Evolutionary conservation across 176 grass and related monocot genomes (phyloP).

Genomic region (Tillandsia leiboldiana): DNA sequence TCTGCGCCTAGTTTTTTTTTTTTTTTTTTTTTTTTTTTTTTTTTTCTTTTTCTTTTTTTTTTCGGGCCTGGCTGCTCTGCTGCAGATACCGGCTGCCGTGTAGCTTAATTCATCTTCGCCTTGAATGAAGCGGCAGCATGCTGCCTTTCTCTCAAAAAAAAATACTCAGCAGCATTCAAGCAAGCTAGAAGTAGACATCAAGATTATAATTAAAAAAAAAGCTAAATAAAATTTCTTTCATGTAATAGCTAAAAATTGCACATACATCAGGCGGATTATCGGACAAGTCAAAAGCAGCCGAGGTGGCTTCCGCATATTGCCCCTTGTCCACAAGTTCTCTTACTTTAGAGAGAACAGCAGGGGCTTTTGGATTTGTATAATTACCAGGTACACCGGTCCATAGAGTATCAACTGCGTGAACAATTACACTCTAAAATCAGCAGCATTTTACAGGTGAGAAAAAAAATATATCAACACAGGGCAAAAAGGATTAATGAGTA

Average conservation of each 20-base stretch:
- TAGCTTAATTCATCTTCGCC: too few relatives aligned
- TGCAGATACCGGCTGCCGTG: too few relatives aligned
- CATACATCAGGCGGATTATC: slow-evolving; percentile 52
- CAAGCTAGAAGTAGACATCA: background rate
- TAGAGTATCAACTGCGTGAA: slow-evolving; percentile 75
- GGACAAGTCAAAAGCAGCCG: slow-evolving; percentile 49
- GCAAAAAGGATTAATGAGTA: background rate
- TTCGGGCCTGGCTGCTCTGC: too few relatives aligned
- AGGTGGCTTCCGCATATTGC: slow-evolving; percentile 55
- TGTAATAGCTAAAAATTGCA: slow-evolving; percentile 8
- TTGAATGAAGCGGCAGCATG: too few relatives aligned
- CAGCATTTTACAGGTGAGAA: background rate
- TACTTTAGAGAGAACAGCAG: slow-evolving; percentile 61
- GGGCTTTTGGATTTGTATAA: slow-evolving; percentile 67
- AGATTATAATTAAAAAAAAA: background rate
- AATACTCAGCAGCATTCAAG: background rate
- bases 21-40: too few relatives aligned
- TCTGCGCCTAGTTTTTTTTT: too few relatives aligned
- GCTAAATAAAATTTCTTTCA: background rate
- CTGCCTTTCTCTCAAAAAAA: too few relatives aligned
- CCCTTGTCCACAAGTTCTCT: slow-evolving; percentile 70
- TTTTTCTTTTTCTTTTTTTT: too few relatives aligned
- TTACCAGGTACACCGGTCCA: slow-evolving; percentile 86
- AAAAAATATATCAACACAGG: background rate
- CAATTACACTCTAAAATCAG: slow-evolving; percentile 21